A percentile compares a stretch with the other conserved stretches of the same genome.
Conservation (phyloP, 2,329 filamentous ascomycete species). For the Periconia macrospinosa region DNA sequence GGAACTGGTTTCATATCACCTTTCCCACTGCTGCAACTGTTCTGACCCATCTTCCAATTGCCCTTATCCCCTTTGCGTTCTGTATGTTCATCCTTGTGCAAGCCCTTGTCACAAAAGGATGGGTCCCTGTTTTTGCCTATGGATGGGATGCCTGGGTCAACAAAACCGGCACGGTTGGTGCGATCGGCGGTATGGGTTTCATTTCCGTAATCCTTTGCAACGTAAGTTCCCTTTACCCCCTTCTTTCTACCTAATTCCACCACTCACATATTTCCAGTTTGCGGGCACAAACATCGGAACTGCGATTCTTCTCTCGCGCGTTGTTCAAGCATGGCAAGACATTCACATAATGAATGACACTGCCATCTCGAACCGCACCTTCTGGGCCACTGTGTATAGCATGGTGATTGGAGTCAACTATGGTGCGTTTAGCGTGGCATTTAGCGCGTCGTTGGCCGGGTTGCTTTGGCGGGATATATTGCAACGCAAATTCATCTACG, state of each 20-base stretch:
- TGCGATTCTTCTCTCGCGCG: conserved; percentile 70
- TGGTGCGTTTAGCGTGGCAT: conserved; percentile 72
- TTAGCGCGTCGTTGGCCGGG: conserved; percentile 72
- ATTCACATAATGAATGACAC: conserved; percentile 56
- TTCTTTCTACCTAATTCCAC: background rate
- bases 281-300: conserved; percentile 78
- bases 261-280: conserved; percentile 54
- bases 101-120: conserved; percentile 71
- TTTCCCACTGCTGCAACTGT: conserved; percentile 72
- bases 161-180: conserved; percentile 69
- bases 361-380: conserved; percentile 64
- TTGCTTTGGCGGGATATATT: conserved; percentile 75
- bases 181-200: conserved; percentile 73
- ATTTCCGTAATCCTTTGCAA: conserved; percentile 72
- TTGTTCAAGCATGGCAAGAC: conserved; percentile 68
- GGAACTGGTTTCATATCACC: conserved; percentile 67
- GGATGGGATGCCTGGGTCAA: conserved; percentile 75
- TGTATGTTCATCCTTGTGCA: conserved; percentile 77
- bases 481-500: conserved; percentile 66
- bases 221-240: conserved; percentile 49
- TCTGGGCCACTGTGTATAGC: conserved; percentile 74
- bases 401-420: conserved; percentile 78
- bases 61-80: conserved; percentile 71
- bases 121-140: conserved; percentile 72
- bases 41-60: conserved; percentile 65